Evolutionary conservation across 352 stramenopile species (phyloP), one percentile per base, ranked within the genome.

Genomic region (Globisporangium splendens): DNA sequence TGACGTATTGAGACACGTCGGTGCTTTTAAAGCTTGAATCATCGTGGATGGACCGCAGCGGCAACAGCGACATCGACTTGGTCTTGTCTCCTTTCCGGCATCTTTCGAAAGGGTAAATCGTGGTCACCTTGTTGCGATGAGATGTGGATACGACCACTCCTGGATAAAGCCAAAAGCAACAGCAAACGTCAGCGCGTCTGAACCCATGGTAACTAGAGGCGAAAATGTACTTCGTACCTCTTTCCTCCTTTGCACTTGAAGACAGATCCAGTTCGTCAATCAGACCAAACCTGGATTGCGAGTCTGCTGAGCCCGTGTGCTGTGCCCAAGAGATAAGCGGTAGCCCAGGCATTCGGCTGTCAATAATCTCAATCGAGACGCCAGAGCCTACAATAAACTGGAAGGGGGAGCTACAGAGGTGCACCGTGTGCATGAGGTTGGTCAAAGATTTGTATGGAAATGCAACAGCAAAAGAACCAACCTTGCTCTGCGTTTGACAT

Each of bases 381-480:
- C 70, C 71, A 8, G 83, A 89, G 8, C 73, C 77, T n/a, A 91
- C 65, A 28, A 86, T 59, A 31, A 89, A 77, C 54, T 93, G 81
- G 54, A 91, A 93, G 0, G 83, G 81, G 20, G 69, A 79, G 33
- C 78, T 93, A 33, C 41, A 17, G 1, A 14, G 12, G 49, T 0
- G 14, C 15, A 3, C 5, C 22, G 20, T 20, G 49, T 38, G 10
- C 18, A 35, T 12, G 46, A 22, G 46, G 15, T 41, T 28, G 13
- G 31, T 22, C 28, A 39, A 6, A 50, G 18, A 20, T 8, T 31
- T 17, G 22, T 2, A 8, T 28, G 1, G 41, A 3, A 8, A 10
- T 17, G 13, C 13, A 12, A 4, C 5, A 44, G 39, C 1, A 31
- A 53, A 2, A 13, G 10, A 31, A 49, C 61, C 7, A 50, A 89